A percentile compares a stretch with the other conserved stretches of the same genome.
These are phyloP conservation scores for Geotrichum candidum DNA, from an alignment of 1,139 yeast species.

Conservation along the genomic window DNA sequence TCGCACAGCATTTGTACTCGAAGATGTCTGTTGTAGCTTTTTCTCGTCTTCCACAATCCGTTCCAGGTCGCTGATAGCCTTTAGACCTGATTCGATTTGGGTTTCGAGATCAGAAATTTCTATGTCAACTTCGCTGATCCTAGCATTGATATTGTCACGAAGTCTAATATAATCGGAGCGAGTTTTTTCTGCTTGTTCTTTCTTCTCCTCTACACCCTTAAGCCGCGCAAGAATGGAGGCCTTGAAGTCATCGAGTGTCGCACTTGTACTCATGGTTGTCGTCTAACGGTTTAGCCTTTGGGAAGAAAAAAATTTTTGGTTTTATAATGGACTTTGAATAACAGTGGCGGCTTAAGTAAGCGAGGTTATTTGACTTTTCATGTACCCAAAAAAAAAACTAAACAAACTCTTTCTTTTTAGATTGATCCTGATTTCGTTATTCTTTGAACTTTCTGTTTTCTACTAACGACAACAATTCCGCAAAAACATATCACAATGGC, in stretches of 20 bases:
- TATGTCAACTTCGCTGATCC: conserved; percentile 47
- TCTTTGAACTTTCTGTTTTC: not conserved
- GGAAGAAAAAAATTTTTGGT: not conserved
- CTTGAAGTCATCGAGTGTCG: conserved; percentile 3
- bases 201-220: conserved; percentile 7
- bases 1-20: not conserved
- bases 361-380: not conserved
- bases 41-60: conserved; percentile 17
- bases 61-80: conserved; percentile 36
- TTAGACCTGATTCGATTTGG: conserved; percentile 44
- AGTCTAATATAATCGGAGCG: conserved; percentile 7
- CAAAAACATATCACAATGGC: conserved; percentile 45
- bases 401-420: not conserved
- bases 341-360: not conserved
- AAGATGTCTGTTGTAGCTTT: not conserved
- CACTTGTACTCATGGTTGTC: not conserved
- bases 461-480: not conserved
- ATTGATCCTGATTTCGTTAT: not conserved
- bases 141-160: conserved; percentile 37
- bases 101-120: conserved; percentile 39
- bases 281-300: not conserved
- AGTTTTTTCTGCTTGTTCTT: conserved; percentile 4
- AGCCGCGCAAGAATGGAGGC: conserved; percentile 2
- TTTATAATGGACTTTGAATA: not conserved
- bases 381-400: not conserved